Evolutionary conservation across 257 asterid genomes (phyloP), one percentile per base, ranked within the genome.

Genomic region (Nicotiana knightiana): DNA sequence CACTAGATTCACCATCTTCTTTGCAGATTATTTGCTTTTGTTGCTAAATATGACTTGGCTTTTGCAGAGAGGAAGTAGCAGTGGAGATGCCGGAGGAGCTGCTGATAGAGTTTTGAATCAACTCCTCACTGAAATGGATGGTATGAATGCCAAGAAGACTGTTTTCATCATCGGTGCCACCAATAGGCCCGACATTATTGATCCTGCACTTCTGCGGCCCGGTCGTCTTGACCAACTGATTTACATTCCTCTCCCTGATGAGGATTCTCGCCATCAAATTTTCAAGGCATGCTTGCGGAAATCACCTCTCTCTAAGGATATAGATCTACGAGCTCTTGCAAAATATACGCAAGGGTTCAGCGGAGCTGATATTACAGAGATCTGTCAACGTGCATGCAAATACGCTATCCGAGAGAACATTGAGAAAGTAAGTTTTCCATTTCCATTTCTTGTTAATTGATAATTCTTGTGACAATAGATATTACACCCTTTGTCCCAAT

Each of bases 131-230:
- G 98, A 94, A 82, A 94, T 94, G 98, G 98, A 92, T 61, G 98
- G 98, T 48, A 94, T 94, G 98, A 89, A 89, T 18, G 98, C 98
- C 7, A 94, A 94, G 90, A 94, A 94, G 82, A 94, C 98, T 0
- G 98, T 94, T 61, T 94, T 94, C 85, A 94, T 94, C 11, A 94
- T 94, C 8, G 98, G 98, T 17, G 98, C 98, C 48, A 93, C 97
- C 48, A 94, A 93, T 84, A 85, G 98, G 83, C 98, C 98, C 0
- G 98, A 94, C 78, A 93, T 94, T 0, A 93, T 94, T 16, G 98
- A 94, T 76, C 88, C 98, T n/a, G 98, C 98, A 3, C 98, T 94
- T 83, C 85, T 94, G 55, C 92, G 98, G 24, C 98, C 97, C 8
- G 98, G 97, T 2, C 91, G 98, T 12, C 96, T 94, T 54, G 98